Evolutionary conservation across 352 stramenopile species (phyloP), one percentile per base, ranked within the genome.

Genomic region (Thalassiosira pacifica): DNA sequence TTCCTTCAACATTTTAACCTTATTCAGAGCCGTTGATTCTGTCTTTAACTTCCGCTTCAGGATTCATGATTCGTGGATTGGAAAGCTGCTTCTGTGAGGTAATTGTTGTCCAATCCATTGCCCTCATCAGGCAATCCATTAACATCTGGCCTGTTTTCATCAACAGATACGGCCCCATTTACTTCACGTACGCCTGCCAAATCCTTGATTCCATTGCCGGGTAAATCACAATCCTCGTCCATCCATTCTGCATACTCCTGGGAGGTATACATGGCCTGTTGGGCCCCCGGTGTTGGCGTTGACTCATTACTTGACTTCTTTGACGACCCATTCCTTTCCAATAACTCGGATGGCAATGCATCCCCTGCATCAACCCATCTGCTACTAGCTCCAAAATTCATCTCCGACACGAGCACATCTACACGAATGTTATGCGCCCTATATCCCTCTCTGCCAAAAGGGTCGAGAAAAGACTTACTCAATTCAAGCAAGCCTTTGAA

Each of bases 401-500:
- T 74, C 65, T 93, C 88, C 8, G 78, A 89, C 0, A 93, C 86
- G 34, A 93, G 75, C 0, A 93, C 88, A 75, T 93, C 88, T 1
- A 93, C 88, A 45, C 83, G 76, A 70, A 93, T 93, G 45, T 91
- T 93, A 60, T 93, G 88, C 24, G 70, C 65, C 13, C 61, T 27
- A 60, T 86, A 92, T 59, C 88, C 88, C 27, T 93, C 88, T 60
- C 37, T 79, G 13, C 88, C 88, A 82, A 93, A 93, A 55, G 85
- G 83, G 79, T 93, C 88, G 16, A 93, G 60, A 67, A 93, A 93
- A 5, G 76, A 89, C 70, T 93, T 93, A 57, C 75, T 88, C 5
- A 93, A 48, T 66, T 91, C 85, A 24, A 91, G 53, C 37, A 93
- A 71, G 18, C 88, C 88, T 45, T 90, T 90, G 69, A 90, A 91